Base-by-base conservation (phyloP, 352 stramenopile species). In the Pythium vanterpoolii region DNA sequence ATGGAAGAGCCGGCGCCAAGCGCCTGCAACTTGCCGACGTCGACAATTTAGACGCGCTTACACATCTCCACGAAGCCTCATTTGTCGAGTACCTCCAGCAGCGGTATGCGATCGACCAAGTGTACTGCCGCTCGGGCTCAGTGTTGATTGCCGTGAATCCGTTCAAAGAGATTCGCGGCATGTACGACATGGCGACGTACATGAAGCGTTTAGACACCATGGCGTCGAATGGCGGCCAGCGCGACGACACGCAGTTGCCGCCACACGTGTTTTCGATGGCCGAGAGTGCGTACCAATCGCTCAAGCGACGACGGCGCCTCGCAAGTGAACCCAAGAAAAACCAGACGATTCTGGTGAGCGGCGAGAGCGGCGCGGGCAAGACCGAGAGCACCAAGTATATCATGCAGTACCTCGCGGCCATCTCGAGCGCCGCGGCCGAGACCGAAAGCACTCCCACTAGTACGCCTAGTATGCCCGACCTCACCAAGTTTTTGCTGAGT, bases 381-480 rank as follows among this genome's bases (percentile, higher is more conserved):
- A 96, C 86, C 2, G 86, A 96, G 55, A 96, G 85, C 36, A 93
- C 86, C 38, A 96, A 96, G 77, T 90, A 92, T 64, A 90, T 96
- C 36, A 93, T 96, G 81, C 87, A 81, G 43, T 96, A 93, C 68
- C 86, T 94, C 40, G 83, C 85, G 82, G 81, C 48, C 62, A 77
- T 49, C 68, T 69, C 71, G 24, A 65, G 38, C 27, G 18, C 31
- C 1, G 36, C 49, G 16, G 28, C 38, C 27, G 31, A 36, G 43
- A 14, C 9, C 9, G 28, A 21, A 18, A 31, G 21, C 10, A 42
- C n/a, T n/a, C n/a, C n/a, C n/a, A n/a, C 3, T 16, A 16, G 34
- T 6, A 40, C 34, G 3, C 51, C 10, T 34, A 39, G 26, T 3
- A 54, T 59, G 9, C 46, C 43, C 24, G 49, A 59, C 51, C 7